Evolutionary conservation across 805 yeast species (phyloP).

Genomic region (Teunomyces stri): DNA sequence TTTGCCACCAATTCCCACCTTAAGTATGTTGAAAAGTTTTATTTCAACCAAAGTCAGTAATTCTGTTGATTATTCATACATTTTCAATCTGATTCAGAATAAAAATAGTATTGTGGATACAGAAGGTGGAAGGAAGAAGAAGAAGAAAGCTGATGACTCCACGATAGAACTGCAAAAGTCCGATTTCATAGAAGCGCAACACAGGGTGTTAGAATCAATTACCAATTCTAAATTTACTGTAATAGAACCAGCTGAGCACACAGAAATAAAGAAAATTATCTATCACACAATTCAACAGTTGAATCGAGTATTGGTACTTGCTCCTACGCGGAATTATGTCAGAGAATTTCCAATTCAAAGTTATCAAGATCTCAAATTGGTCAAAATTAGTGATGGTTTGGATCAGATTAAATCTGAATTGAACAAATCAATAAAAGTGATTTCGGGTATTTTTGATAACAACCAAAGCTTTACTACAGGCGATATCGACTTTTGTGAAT

Average conservation of each 20-base stretch:
- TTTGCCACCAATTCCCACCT: conserved; percentile 1
- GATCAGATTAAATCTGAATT: not conserved
- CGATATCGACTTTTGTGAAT: conserved; percentile 8
- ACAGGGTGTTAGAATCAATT: not conserved
- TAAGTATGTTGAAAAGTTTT: not conserved
- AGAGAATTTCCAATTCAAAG: conserved; percentile 2
- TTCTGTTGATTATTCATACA: not conserved
- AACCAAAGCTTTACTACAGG: conserved; percentile 11
- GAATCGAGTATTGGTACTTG: conserved; percentile 13
- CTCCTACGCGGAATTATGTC: conserved; percentile 11
- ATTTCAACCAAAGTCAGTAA: not conserved
- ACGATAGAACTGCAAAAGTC: not conserved
- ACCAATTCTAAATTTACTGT: conserved; percentile 5
- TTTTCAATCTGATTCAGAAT: not conserved
- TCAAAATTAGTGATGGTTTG: conserved; percentile 8
- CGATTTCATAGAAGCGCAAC: not conserved
- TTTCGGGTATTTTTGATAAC: conserved; percentile 31
- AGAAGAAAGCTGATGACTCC: not conserved
- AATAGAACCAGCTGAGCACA: conserved; percentile 9
- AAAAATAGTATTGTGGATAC: not conserved
- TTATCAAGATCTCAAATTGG: conserved; percentile 1
- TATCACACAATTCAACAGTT: conserved; percentile 4
- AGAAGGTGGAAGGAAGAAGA: not conserved
- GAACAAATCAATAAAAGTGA: conserved; percentile 13
- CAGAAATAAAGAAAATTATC: conserved; percentile 8